phyloP scores from a whole-genome alignment of 164 flowering plant genomes.

The Vitis rupestris region DNA sequence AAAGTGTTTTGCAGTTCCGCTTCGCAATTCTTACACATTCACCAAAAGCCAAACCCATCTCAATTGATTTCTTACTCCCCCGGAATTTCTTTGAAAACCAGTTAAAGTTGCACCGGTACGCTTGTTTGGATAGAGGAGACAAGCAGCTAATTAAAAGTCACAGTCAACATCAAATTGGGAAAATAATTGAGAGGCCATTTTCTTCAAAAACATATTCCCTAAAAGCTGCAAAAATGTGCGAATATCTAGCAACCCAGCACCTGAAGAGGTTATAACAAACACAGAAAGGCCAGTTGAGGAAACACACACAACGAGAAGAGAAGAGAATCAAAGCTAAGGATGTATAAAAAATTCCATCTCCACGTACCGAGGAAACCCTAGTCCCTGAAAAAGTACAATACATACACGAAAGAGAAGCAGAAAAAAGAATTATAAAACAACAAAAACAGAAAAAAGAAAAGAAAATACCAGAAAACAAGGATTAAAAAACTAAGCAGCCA shows the following conservation, averaged over 20 bases:
- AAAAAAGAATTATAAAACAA: background rate
- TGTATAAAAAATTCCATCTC: background rate
- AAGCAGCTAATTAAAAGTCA: background rate
- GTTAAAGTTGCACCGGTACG: too few relatives aligned
- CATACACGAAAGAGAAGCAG: background rate
- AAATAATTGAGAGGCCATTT: background rate
- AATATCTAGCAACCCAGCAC: background rate
- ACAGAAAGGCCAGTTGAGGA: too few relatives aligned
- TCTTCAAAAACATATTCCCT: background rate
- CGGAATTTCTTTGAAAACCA: too few relatives aligned
- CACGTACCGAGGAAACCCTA: background rate
- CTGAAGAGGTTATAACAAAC: background rate
- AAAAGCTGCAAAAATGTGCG: slow-evolving; percentile 2
- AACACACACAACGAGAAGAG: slow-evolving; percentile 1
- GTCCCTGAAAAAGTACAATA: background rate
- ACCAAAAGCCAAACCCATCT: too few relatives aligned
- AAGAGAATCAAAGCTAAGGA: slow-evolving; percentile 6
- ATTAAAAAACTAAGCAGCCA: background rate
- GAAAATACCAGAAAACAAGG: background rate
- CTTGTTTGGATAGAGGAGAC: too few relatives aligned
- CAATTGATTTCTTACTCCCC: too few relatives aligned
- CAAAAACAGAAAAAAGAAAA: background rate
- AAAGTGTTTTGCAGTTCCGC: too few relatives aligned
- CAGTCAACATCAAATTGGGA: background rate
- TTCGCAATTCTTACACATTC: too few relatives aligned